A percentile compares a stretch with the other conserved stretches of the same genome.
phyloP scores from a whole-genome alignment of 2,329 filamentous ascomycete genomes.

The Aureobasidium sp. region DNA sequence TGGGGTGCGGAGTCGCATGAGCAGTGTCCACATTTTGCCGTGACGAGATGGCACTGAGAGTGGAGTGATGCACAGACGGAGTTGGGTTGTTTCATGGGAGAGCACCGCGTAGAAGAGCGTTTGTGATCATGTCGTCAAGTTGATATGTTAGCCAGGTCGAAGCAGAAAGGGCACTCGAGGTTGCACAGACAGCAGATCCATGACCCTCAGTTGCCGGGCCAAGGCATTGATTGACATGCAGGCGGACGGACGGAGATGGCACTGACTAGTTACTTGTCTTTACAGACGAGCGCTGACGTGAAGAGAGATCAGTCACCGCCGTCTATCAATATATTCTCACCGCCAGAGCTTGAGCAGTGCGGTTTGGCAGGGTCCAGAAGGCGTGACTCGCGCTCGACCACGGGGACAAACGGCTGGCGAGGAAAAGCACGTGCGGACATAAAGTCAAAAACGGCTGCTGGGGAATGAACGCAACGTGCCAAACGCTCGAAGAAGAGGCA shows the following conservation, averaged over 20 bases:
- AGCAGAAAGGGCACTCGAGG: neutral
- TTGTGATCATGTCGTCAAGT: neutral
- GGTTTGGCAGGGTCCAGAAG: neutral
- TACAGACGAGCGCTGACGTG: neutral
- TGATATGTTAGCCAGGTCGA: neutral
- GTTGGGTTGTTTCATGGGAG: neutral
- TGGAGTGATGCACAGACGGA: neutral
- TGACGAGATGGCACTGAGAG: neutral
- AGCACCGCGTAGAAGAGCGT: neutral
- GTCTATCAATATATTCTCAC: conserved; percentile 5
- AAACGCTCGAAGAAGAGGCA: neutral
- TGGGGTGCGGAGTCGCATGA: conserved; percentile 10
- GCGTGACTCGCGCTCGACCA: neutral
- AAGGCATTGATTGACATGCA: conserved; percentile 5
- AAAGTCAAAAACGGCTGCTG: conserved; percentile 7
- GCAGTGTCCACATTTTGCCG: neutral
- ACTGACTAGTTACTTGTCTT: conserved; percentile 8
- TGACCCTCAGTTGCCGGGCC: conserved; percentile 4
- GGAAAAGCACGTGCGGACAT: neutral
- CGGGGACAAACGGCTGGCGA: neutral
- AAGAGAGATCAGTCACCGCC: neutral
- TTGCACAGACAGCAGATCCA: neutral
- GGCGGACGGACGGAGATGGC: neutral
- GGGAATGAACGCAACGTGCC: conserved; percentile 7
- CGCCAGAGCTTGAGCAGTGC: conserved; percentile 1